Percentiles rank a stretch among this genome's conserved stretches.
phyloP scores from a whole-genome alignment of 306 rosid genomes.

The Cucumis melo region DNA sequence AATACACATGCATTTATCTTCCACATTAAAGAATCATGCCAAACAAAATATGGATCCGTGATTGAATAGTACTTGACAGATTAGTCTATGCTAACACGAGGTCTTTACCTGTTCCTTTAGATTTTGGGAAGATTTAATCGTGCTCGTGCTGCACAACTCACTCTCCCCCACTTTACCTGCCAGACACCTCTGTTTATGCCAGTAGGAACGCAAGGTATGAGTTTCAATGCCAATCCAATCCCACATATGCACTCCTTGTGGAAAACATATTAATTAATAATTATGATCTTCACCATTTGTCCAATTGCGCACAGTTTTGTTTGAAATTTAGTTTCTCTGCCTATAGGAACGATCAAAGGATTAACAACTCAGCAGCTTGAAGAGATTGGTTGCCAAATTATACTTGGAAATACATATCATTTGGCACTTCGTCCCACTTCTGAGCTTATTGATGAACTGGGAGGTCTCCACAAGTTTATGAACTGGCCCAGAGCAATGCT shows the following conservation, averaged over 20 bases:
- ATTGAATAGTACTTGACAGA: not conserved
- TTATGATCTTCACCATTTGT: not conserved
- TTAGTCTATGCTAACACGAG: not conserved
- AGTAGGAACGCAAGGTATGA: constrained; percentile 86
- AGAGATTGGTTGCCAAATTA: constrained; percentile 91
- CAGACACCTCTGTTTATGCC: constrained; percentile 98
- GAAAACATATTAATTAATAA: not conserved
- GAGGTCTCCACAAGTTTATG: constrained; percentile 91
- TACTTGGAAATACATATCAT: constrained; percentile 94
- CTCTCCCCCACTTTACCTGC: constrained; percentile 66
- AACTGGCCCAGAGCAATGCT: constrained; percentile 94
- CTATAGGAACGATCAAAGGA: constrained; percentile 77
- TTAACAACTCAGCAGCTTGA: constrained; percentile 71
- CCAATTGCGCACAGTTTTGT: not conserved
- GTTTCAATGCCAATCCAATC: not conserved
- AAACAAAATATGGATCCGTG: not conserved
- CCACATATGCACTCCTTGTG: not conserved
- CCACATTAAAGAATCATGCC: not conserved
- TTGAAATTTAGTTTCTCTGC: constrained; percentile 11
- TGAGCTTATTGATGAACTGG: constrained; percentile 74
- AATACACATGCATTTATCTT: not conserved
- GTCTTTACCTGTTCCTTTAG: constrained; percentile 15
- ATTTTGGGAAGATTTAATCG: constrained; percentile 81
- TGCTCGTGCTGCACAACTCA: constrained; percentile 75
- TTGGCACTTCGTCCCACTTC: constrained; percentile 90